Base-by-base conservation (phyloP, 202 grass and related monocot species). In the Eragrostis tef region DNA sequence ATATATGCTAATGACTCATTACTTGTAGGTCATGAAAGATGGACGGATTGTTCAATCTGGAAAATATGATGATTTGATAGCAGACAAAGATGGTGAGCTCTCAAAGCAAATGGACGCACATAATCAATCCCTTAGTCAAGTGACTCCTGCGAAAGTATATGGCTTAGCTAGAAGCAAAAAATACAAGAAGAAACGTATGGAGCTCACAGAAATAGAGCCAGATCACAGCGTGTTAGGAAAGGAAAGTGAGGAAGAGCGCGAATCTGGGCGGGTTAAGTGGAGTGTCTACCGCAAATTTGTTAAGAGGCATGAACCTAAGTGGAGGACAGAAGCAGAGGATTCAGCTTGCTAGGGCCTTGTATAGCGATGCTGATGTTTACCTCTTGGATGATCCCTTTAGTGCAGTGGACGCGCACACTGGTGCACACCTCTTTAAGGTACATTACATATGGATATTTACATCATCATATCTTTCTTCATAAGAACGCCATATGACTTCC, bases 291-390 rank as follows among this genome's bases (percentile, higher is more conserved):
- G 20, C 20, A 94, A 81, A 47, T 98, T 94, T 65, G 76, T 98
- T 78, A 77, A 93, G 94, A 82, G 94, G 94, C 29, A 85, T 91
- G 12, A 98, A 98, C 78, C 82, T 98, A 10, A 98, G 94, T 74
- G 94, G 94, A 15, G 94, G 94, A 6, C 94, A 98, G 90, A 98
- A 98, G 81, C 94, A 98, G 73, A 94, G 94, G 86, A 91, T 98
- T 79, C 94, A 98, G 63, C 77, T 98, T 60, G 92, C 94, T 19
- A 94, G 94, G 73, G 90, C 94, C 51, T 78, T 98, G 67, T 98
- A 98, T 71, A 89, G 75, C 57, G 46, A 94, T 54, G 81, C 92
- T 29, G 92, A 98, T 74, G 82, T 98, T 73, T 93, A 87, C 56
- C 85, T 98, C 36, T 84, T 93, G 79, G 94, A 98, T 84, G 94